Percentiles rank a stretch among this genome's conserved stretches.
These are phyloP conservation scores for Hypsizygus ulmarius DNA, from an alignment of 1,284 basidiomycete species.

Conservation along the genomic window DNA sequence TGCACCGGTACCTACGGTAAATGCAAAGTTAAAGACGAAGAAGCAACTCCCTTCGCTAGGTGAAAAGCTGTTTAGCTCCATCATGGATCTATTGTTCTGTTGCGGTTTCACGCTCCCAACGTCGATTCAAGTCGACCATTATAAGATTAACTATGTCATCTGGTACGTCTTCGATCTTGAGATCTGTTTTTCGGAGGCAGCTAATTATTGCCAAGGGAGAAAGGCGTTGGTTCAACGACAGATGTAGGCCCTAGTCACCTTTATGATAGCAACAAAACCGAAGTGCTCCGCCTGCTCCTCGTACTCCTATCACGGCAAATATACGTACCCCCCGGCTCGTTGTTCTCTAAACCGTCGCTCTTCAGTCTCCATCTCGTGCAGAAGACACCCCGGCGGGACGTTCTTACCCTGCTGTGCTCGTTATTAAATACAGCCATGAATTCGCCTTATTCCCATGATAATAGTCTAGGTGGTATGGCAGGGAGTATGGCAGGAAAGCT, in stretches of 20 bases:
- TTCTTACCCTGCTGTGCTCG: constrained; percentile 87
- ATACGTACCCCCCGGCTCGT: constrained; percentile 68
- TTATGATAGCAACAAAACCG: constrained; percentile 79
- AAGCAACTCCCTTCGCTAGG: constrained; percentile 70
- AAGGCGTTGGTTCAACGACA: constrained; percentile 80
- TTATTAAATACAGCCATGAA: constrained; percentile 87
- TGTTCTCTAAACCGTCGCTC: constrained; percentile 69
- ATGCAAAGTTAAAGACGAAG: constrained; percentile 30
- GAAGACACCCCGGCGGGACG: constrained; percentile 73
- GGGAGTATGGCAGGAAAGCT: constrained; percentile 65
- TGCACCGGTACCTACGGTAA: constrained; percentile 17
- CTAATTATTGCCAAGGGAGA: constrained; percentile 67
- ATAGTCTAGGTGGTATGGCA: constrained; percentile 60
- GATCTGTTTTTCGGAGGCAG: neutral
- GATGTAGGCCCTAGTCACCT: constrained; percentile 65
- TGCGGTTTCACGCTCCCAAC: constrained; percentile 87
- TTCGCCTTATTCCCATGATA: constrained; percentile 45
- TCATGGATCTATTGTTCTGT: constrained; percentile 86
- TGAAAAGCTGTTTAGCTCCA: constrained; percentile 73
- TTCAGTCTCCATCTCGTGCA: constrained; percentile 80
- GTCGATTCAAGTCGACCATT: constrained; percentile 71
- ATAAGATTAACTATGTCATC: constrained; percentile 86
- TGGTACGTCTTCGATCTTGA: constrained; percentile 49
- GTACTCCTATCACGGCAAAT: constrained; percentile 86
- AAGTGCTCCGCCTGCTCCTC: constrained; percentile 83